Evolutionary conservation across 441 rosid species (phyloP).

Genomic region (Erodium texanum): DNA sequence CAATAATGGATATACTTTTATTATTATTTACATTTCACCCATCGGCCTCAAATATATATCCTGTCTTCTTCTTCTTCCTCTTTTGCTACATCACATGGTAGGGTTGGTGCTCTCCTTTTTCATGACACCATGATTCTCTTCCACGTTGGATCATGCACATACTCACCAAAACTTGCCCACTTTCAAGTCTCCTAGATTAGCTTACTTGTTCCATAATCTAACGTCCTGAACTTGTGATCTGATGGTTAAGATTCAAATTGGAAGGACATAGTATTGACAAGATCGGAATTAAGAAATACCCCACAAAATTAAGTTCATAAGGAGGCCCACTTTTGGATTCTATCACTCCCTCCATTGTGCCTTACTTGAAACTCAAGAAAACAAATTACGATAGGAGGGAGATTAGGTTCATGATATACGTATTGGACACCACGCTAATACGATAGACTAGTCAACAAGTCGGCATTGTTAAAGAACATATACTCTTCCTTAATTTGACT

Average conservation of each 20-base stretch:
- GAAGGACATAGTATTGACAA: not conserved
- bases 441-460: no score
- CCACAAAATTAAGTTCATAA: not conserved
- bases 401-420: no score
- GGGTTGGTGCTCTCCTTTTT: slow-evolving; percentile 9
- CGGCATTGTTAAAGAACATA: no score
- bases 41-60: not conserved
- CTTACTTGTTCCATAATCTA: no score
- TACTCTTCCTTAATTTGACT: no score
- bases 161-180: not conserved
- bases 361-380: not conserved
- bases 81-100: slow-evolving; percentile 2
- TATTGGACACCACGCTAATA: no score
- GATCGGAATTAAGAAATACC: not conserved
- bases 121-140: not conserved
- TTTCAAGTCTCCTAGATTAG: no score
- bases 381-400: no score
- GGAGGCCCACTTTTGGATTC: not conserved
- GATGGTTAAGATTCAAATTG: no score
- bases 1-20: not conserved
- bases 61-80: not conserved
- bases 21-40: not conserved
- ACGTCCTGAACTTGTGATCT: no score
- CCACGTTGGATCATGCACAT: slow-evolving; percentile 4
- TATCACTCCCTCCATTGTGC: not conserved